These are phyloP conservation scores for Clavispora santaluciae DNA, from an alignment of 805 yeast species.

Conservation along the genomic window DNA sequence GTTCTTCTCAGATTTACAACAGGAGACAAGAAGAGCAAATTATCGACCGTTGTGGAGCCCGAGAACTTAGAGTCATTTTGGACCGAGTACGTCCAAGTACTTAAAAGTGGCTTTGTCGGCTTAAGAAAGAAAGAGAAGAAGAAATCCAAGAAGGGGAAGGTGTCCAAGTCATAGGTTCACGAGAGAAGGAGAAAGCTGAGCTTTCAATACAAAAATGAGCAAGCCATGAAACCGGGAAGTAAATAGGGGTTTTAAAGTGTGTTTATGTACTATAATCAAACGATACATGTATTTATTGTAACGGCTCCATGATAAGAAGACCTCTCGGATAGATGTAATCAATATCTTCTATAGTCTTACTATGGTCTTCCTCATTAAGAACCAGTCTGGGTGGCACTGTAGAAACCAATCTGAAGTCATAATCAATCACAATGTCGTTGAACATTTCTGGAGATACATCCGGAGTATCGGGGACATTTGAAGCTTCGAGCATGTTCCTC, in stretches of 20 bases:
- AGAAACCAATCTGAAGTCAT: constrained; percentile 29
- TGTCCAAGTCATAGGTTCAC: constrained; percentile 16
- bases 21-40: constrained; percentile 46
- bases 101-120: constrained; percentile 71
- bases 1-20: constrained; percentile 52
- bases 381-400: constrained; percentile 36
- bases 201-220: not conserved
- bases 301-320: constrained; percentile 55
- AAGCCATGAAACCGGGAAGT: no score
- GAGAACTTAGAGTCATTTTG: constrained; percentile 67
- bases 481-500: constrained; percentile 38
- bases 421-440: constrained; percentile 20
- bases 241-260: no score
- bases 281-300: not conserved
- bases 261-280: constrained; percentile 1
- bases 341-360: constrained; percentile 53
- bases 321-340: constrained; percentile 45
- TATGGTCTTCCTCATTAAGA: constrained; percentile 25
- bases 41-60: constrained; percentile 68
- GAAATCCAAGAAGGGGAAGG: constrained; percentile 50
- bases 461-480: constrained; percentile 4
- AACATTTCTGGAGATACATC: constrained; percentile 10
- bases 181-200: not conserved
- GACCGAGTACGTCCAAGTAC: constrained; percentile 62
- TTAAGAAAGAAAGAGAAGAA: constrained; percentile 79